Percentiles rank a stretch among this genome's conserved stretches.
phyloP scores from a whole-genome alignment of 768 basidiomycete genomes.

The Fomitopsis pulvina region DNA sequence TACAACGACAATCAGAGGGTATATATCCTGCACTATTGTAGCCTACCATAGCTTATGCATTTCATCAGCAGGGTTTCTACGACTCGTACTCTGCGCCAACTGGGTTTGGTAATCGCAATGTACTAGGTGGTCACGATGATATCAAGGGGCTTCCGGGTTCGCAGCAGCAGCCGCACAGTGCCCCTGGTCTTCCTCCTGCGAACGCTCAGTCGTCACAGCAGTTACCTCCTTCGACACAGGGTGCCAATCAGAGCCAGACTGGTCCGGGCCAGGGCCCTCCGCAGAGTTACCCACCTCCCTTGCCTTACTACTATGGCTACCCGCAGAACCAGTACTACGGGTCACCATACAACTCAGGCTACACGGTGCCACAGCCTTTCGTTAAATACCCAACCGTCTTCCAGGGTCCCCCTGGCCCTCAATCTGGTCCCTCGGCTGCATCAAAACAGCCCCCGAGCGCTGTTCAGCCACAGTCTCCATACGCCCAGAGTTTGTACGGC shows the following conservation, averaged over 20 bases:
- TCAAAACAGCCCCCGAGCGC: slow-evolving; percentile 58
- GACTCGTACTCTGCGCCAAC: slow-evolving; percentile 64
- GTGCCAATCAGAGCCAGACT: slow-evolving; percentile 48
- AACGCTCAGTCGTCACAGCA: slow-evolving; percentile 51
- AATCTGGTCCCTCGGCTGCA: slow-evolving; percentile 55
- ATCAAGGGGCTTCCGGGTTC: slow-evolving; percentile 60
- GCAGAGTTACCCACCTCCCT: slow-evolving; percentile 56
- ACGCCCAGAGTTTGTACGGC: slow-evolving; percentile 58
- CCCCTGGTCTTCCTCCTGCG: slow-evolving; percentile 45
- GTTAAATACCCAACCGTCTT: slow-evolving; percentile 77
- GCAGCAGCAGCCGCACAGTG: slow-evolving; percentile 43
- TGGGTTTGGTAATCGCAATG: slow-evolving; percentile 57
- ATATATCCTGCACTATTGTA: slow-evolving; percentile 17
- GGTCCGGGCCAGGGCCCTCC: slow-evolving; percentile 58
- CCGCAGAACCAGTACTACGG: slow-evolving; percentile 76
- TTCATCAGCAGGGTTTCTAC: slow-evolving; percentile 55
- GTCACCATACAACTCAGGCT: slow-evolving; percentile 55
- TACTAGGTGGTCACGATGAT: slow-evolving; percentile 62
- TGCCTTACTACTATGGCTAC: slow-evolving; percentile 58
- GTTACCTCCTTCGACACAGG: slow-evolving; percentile 40
- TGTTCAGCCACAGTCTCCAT: slow-evolving; percentile 52
- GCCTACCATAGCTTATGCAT: slow-evolving; percentile 11
- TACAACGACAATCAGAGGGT: slow-evolving; percentile 67
- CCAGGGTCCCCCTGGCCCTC: slow-evolving; percentile 65
- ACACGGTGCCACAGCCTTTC: slow-evolving; percentile 57